Evolutionary conservation across 2,329 filamentous ascomycete species (phyloP).

Genomic region (Zymoseptoria passerinii): DNA sequence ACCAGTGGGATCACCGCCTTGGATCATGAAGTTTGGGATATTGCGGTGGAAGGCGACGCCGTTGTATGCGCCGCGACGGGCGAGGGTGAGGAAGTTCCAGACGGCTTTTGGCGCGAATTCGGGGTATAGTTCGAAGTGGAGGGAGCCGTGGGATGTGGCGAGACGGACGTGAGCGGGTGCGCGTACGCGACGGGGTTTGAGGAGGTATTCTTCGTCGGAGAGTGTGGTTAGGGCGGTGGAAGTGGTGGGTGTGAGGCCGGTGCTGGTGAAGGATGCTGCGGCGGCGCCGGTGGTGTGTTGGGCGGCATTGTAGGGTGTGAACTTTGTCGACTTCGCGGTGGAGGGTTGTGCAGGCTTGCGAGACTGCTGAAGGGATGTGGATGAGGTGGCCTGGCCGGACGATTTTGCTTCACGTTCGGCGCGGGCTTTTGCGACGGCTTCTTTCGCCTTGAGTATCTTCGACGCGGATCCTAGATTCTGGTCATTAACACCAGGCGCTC

Average conservation of each 20-base stretch:
- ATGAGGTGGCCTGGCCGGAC: conserved; percentile 4
- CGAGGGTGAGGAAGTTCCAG: conserved; percentile 89
- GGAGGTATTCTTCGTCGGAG: conserved; percentile 92
- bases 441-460: conserved; percentile 85
- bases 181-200: conserved; percentile 82
- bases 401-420: conserved; percentile 49
- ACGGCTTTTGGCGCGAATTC: conserved; percentile 88
- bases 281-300: conserved; percentile 83
- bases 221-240: conserved; percentile 77
- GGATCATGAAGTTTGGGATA: conserved; percentile 95
- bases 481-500: conserved; percentile 59
- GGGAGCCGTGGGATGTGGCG: conserved; percentile 71
- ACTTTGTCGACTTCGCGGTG: conserved; percentile 24
- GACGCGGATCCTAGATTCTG: conserved; percentile 66
- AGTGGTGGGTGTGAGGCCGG: conserved; percentile 85
- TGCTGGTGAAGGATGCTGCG: conserved; percentile 91
- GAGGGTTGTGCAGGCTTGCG: background rate
- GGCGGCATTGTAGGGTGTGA: conserved; percentile 70
- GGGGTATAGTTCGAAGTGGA: conserved; percentile 83
- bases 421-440: conserved; percentile 84
- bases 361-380: background rate
- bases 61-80: conserved; percentile 84
- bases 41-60: conserved; percentile 83
- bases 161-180: conserved; percentile 86
- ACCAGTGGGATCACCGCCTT: conserved; percentile 88